Base-by-base conservation (phyloP, 805 yeast species). In the Pichia exigua region DNA sequence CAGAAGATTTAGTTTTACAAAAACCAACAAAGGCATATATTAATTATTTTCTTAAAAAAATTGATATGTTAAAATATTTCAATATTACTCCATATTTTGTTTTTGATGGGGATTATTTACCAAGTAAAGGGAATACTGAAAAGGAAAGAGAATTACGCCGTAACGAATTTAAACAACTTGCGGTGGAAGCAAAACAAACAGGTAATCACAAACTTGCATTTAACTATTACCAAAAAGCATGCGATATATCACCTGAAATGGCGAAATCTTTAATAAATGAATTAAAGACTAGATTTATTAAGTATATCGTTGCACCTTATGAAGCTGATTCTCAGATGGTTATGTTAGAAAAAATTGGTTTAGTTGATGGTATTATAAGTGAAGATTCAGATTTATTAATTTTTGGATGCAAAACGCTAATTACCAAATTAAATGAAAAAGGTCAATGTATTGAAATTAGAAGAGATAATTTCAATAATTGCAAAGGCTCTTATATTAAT, bases 291-390 rank as follows among this genome's bases (percentile, higher is more conserved):
- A 72, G 76, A 45, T 66, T 68, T 1, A 80, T 94, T 46, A 77
- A 74, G 53, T 92, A 79, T 60, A 78, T 94, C 9, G 99, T 94
- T 10, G 98, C 99, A 0, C 99, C 99, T 0, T 94, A 89, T 64
- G 99, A 94, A 69, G 99, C 99, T 0, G 99, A 94, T 65, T 85
- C 99, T 1, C 99, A 94, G 66, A 80, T 94, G 85, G 98, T 91
- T 11, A 89, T 83, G 61, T 73, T 94, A 43, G 98, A 92, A 63
- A 78, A 80, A 53, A 57, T 68, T 0, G 92, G 92, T 0, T 48
- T 81, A 1, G 92, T 89, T 7, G 85, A 89, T 55, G 98, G 92
- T 0, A 87, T 94, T 6, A 74, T 94, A 10, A 84, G 96, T 42
- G 99, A 94, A 63, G 99, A 94, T 64, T 90, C 97, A 0, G 99